Base-by-base conservation (phyloP, 257 asterid species). In the Eucommia ulmoides region DNA sequence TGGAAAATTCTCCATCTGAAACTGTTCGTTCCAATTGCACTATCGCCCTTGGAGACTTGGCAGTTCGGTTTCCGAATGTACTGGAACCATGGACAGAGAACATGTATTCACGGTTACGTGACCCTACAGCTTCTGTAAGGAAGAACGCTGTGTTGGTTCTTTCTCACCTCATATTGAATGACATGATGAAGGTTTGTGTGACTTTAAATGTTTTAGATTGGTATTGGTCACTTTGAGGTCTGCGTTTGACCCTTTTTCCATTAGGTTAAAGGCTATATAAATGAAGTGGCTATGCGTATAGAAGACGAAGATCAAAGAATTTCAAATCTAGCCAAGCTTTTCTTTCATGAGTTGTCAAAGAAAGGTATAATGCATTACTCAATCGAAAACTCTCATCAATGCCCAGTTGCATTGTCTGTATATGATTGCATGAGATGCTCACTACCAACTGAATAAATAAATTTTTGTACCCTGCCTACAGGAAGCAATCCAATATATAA, bases 31-130 rank as follows among this genome's bases (percentile, higher is more conserved):
- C 96, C 61, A 89, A 85, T 70, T 89, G 94, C 77, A 89, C 96
- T 5, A 81, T 85, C 56, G 96, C 98, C 50, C 93, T 89, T 58
- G 98, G 96, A 63, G 98, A 89, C 67, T 72, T 89, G 65, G 93
- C 94, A 26, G 96, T 80, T 63, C 94, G 98, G 25, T 89, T 82
- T 70, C 98, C 98, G 4, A 89, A 89, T 70, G 70, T 85, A 50
- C 66, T 89, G 69, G 96, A 89, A 76, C 98, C 98, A 55, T 89
- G 98, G 96, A 89, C 98, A 23, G 96, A 89, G 77, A 75, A 89
- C 64, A 85, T 81, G 92, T 89, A 89, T 60, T 82, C 93, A 53
- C 86, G 98, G 26, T 81, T 89, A 50, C 80, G 83, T 38, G 98
- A 89, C 75, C 78, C 74, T 44, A 78, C 98, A 45, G 75, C 60